Conservation (phyloP, 140 eudicot genomes). For the Flaveria floridana region DNA sequence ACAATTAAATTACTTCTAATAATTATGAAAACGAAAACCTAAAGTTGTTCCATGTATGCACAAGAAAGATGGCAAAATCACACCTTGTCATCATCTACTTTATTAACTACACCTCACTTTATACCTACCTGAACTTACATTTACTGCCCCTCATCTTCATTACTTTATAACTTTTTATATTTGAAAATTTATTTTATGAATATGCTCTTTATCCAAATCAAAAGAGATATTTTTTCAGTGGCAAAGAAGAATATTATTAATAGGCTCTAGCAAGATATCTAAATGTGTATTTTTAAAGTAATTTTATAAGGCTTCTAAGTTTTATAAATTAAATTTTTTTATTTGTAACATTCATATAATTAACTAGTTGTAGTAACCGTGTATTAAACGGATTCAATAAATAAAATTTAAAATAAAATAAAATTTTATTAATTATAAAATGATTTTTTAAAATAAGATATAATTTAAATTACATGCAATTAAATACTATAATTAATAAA, state of each 20-base stretch:
- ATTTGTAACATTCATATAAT: too few relatives aligned
- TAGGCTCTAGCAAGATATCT: background rate
- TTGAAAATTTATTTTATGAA: background rate
- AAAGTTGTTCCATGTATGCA: conserved; percentile 30
- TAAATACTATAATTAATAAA: too few relatives aligned
- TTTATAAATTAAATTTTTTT: too few relatives aligned
- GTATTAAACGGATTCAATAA: too few relatives aligned
- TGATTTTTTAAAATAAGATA: too few relatives aligned
- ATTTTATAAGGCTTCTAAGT: too few relatives aligned
- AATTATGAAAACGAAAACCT: background rate
- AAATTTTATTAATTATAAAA: too few relatives aligned
- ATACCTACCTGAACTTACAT: conserved; percentile 56
- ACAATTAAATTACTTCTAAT: conserved; percentile 20
- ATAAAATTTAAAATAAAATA: too few relatives aligned
- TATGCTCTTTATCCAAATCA: background rate
- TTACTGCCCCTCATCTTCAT: conserved; percentile 13
- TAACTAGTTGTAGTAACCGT: too few relatives aligned
- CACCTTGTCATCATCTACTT: conserved; percentile 39
- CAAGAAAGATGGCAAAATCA: conserved; percentile 29
- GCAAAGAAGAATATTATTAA: too few relatives aligned
- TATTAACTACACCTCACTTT: conserved; percentile 46
- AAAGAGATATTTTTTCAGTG: background rate
- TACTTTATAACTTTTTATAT: background rate
- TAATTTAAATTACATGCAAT: too few relatives aligned
- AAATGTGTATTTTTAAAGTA: background rate